Conservation (phyloP, 495 filamentous ascomycete genomes). For the Penicillium turbatum region DNA sequence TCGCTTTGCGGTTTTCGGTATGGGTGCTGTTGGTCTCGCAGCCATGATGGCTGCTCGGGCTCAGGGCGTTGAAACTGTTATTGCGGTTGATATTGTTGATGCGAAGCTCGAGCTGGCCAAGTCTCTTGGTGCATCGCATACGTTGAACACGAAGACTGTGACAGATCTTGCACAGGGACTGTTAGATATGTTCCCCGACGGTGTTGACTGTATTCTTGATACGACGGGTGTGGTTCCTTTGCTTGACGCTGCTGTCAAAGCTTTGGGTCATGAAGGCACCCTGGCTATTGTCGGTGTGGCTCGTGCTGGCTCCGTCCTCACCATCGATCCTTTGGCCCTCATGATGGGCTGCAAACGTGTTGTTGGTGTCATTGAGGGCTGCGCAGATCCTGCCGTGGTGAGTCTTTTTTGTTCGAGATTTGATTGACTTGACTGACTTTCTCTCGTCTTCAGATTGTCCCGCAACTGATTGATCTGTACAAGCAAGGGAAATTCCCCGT, state of each 20-base stretch:
- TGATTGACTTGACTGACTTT: not conserved
- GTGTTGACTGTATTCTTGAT: constrained; percentile 38
- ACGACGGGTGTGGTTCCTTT: constrained; percentile 36
- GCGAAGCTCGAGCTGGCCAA: constrained; percentile 37
- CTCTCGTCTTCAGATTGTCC: constrained; percentile 18
- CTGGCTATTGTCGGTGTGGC: constrained; percentile 43
- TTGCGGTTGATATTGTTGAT: constrained; percentile 44
- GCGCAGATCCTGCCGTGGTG: constrained; percentile 24
- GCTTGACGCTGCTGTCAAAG: constrained; percentile 29
- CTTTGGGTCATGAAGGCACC: constrained; percentile 33
- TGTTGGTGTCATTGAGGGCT: constrained; percentile 30
- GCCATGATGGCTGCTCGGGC: constrained; percentile 34
- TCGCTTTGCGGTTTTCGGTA: constrained; percentile 35
- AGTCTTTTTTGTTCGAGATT: not conserved
- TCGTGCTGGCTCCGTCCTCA: constrained; percentile 29
- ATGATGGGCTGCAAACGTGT: constrained; percentile 28
- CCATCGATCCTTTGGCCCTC: constrained; percentile 23
- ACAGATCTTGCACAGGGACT: constrained; percentile 26
- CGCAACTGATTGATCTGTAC: constrained; percentile 36
- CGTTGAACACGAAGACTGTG: constrained; percentile 28
- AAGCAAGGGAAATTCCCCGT: constrained; percentile 41
- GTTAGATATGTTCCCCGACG: constrained; percentile 23
- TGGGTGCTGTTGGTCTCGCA: constrained; percentile 42
- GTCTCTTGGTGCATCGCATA: constrained; percentile 41
- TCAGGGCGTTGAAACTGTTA: constrained; percentile 23